phyloP scores from a whole-genome alignment of 225 moss, liverwort and hornwort genomes.

The Bryum argenteum region DNA sequence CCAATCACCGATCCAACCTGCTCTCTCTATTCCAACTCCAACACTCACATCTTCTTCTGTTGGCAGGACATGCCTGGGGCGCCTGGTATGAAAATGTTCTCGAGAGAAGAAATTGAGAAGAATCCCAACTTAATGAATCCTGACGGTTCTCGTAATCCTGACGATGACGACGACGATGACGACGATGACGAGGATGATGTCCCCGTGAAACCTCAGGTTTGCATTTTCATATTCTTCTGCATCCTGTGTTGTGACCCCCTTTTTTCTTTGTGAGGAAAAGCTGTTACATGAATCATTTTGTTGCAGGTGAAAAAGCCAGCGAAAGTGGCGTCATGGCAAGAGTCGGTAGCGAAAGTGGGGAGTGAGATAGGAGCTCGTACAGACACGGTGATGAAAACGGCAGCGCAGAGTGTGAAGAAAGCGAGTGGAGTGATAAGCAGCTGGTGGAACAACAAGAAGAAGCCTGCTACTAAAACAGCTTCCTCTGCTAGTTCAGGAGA shows the following conservation, averaged over 20 bases:
- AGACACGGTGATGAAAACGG: constrained; percentile 28
- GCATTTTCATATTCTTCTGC: no score
- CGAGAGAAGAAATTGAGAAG: constrained; percentile 71
- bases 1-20: not conserved
- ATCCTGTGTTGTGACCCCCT: no score
- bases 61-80: constrained; percentile 96
- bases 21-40: not conserved
- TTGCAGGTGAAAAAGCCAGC: constrained; percentile 37
- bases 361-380: constrained; percentile 21
- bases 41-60: not conserved
- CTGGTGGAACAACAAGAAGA: constrained; percentile 45
- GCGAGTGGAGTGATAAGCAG: constrained; percentile 24
- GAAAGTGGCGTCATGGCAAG: constrained; percentile 36
- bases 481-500: constrained; percentile 11
- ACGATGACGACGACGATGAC: constrained; percentile 56
- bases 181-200: constrained; percentile 38
- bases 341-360: constrained; percentile 28
- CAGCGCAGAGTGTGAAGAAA: constrained; percentile 27
- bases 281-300: no score
- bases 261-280: no score
- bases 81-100: constrained; percentile 93
- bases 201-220: constrained; percentile 27
- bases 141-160: constrained; percentile 48
- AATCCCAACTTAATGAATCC: constrained; percentile 48
- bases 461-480: constrained; percentile 17